These are phyloP conservation scores for Diutina sp. DNA, from an alignment of 1,139 yeast species.

Conservation along the genomic window DNA sequence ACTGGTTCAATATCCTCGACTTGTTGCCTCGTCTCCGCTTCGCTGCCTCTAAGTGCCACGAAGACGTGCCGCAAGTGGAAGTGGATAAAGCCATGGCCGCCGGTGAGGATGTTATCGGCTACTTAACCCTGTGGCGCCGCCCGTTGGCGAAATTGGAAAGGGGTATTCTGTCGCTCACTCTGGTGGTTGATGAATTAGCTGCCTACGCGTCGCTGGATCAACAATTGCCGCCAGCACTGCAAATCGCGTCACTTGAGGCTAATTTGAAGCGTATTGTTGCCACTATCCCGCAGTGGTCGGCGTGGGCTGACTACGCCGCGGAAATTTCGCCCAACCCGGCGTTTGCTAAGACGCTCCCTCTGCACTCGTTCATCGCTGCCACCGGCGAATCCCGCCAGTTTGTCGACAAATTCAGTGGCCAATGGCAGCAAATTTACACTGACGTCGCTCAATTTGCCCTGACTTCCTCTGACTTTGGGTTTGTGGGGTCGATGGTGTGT, in stretches of 20 bases:
- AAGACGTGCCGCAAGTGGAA: conserved; percentile 67
- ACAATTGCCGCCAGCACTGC: conserved; percentile 9
- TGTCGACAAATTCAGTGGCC: neutral
- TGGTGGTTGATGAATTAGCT: neutral
- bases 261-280: conserved; percentile 11
- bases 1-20: conserved; percentile 64
- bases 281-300: conserved; percentile 30
- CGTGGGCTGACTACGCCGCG: conserved; percentile 35
- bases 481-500: conserved; percentile 33
- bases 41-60: conserved; percentile 45
- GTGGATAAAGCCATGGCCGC: conserved; percentile 69
- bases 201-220: conserved; percentile 1
- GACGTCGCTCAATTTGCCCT: neutral
- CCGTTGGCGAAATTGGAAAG: conserved; percentile 16
- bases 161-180: neutral
- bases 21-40: conserved; percentile 68
- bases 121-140: conserved; percentile 35
- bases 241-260: conserved; percentile 9
- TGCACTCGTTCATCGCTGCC: neutral
- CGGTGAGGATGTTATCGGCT: conserved; percentile 58
- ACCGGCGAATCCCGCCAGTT: conserved; percentile 9
- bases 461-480: conserved; percentile 16
- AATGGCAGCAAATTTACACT: neutral
- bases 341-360: neutral
- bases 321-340: neutral